phyloP scores from a whole-genome alignment of 768 basidiomycete genomes.

The Hemileccinum rubropunctum region DNA sequence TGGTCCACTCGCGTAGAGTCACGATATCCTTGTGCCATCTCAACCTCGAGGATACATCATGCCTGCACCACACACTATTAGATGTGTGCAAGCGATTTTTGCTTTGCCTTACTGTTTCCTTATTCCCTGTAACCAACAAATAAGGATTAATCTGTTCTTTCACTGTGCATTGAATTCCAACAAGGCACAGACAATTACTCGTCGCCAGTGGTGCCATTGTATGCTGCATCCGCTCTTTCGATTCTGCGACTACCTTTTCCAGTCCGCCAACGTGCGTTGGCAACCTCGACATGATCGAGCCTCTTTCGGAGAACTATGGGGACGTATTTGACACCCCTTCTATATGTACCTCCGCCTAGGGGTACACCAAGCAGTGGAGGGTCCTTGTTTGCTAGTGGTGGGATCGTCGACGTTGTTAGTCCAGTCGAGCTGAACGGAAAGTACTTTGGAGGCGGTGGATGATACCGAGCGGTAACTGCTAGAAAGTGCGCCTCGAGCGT shows the following conservation, averaged over 20 bases:
- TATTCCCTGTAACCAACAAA: conserved; percentile 13
- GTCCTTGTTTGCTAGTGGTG: conserved; percentile 12
- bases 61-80: conserved; percentile 2
- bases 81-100: conserved; percentile 12
- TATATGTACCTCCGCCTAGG: conserved; percentile 68
- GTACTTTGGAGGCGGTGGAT: conserved; percentile 39
- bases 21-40: not conserved
- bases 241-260: conserved; percentile 57
- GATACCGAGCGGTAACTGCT: conserved; percentile 49
- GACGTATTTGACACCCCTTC: conserved; percentile 59
- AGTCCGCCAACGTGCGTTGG: conserved; percentile 76
- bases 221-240: conserved; percentile 28
- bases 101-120: conserved; percentile 13
- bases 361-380: conserved; percentile 48
- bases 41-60: not conserved
- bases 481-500: conserved; percentile 67
- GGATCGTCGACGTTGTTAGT: conserved; percentile 18
- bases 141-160: conserved; percentile 13
- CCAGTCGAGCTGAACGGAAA: conserved; percentile 36
- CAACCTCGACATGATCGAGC: conserved; percentile 65
- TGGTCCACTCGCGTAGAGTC: conserved; percentile 28
- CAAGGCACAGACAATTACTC: conserved; percentile 1
- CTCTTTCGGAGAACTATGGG: conserved; percentile 66
- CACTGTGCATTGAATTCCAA: not conserved
- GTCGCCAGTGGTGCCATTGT: not conserved